A percentile compares a stretch with the other conserved stretches of the same genome.
phyloP scores from a whole-genome alignment of 495 filamentous ascomycete genomes.

The Neurospora discreta region DNA sequence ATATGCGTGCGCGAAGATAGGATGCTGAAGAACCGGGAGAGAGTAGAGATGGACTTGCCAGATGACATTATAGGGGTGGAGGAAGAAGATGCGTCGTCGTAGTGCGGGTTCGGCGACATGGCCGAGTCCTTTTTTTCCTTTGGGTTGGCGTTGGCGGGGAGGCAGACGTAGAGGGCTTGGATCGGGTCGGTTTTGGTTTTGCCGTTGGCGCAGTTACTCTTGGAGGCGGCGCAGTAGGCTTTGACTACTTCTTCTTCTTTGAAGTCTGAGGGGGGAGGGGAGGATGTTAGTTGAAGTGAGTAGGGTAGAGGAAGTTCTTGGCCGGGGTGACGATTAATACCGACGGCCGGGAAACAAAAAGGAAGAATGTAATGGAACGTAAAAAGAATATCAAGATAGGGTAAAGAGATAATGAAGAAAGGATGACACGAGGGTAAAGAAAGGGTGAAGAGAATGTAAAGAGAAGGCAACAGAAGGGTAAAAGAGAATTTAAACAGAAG shows the following conservation, averaged over 20 bases:
- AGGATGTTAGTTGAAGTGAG: not conserved
- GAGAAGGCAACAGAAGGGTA: not conserved
- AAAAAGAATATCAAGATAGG: not conserved
- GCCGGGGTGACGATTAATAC: rapidly evolving
- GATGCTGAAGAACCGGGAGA: not conserved
- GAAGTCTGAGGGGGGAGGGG: constrained; percentile 18
- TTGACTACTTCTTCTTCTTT: constrained; percentile 26
- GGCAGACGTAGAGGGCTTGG: constrained; percentile 32
- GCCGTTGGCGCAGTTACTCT: constrained; percentile 25
- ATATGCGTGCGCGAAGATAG: not conserved
- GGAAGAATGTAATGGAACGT: too few species aligned
- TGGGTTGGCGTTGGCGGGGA: constrained; percentile 15
- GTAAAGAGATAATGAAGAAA: not conserved
- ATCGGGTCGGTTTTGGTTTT: constrained; percentile 28
- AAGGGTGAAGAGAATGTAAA: not conserved
- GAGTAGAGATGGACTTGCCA: not conserved
- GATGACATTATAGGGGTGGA: not conserved
- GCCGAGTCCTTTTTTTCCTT: constrained; percentile 1
- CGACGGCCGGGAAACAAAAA: not conserved
- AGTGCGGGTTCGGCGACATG: not conserved
- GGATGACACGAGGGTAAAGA: not conserved
- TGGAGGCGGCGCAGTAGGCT: constrained; percentile 28
- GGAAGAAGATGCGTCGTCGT: not conserved
- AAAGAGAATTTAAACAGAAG: not conserved
- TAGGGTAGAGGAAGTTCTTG: not conserved